phyloP scores from a whole-genome alignment of 2,329 filamentous ascomycete genomes.

The Aspergillus versicolor region DNA sequence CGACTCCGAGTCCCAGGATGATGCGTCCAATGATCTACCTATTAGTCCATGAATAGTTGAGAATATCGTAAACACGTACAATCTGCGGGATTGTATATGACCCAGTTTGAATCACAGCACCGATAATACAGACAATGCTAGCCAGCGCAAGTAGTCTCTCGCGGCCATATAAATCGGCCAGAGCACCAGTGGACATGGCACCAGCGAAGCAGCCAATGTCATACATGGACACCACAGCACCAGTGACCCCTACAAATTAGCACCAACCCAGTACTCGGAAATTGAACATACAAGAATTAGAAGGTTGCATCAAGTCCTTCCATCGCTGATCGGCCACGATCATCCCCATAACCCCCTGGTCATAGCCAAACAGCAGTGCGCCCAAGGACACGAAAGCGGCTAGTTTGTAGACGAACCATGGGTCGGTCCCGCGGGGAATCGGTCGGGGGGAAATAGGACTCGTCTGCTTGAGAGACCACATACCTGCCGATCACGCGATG shows the following conservation, averaged over 20 bases:
- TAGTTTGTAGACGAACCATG: conserved; percentile 4
- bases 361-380: conserved; percentile 21
- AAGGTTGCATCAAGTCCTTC: conserved; percentile 20
- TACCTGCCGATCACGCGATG: background rate
- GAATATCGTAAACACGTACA: conserved; percentile 7
- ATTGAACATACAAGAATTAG: conserved; percentile 14
- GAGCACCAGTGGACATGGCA: conserved; percentile 20
- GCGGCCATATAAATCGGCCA: conserved; percentile 21
- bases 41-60: background rate
- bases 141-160: conserved; percentile 20
- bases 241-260: background rate
- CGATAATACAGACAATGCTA: conserved; percentile 19
- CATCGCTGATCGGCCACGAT: conserved; percentile 21
- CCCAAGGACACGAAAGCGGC: conserved; percentile 21
- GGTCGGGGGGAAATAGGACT: background rate
- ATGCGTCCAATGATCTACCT: conserved; percentile 18
- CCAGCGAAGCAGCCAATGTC: conserved; percentile 21
- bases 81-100: conserved; percentile 23
- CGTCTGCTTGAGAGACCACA: background rate
- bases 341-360: conserved; percentile 20
- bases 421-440: background rate
- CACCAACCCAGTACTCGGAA: background rate
- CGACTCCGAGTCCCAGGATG: conserved; percentile 15
- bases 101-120: conserved; percentile 17
- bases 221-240: conserved; percentile 7